phyloP scores from a whole-genome alignment of 176 grass and related monocot genomes.

The Dendrocalamus sinicus region DNA sequence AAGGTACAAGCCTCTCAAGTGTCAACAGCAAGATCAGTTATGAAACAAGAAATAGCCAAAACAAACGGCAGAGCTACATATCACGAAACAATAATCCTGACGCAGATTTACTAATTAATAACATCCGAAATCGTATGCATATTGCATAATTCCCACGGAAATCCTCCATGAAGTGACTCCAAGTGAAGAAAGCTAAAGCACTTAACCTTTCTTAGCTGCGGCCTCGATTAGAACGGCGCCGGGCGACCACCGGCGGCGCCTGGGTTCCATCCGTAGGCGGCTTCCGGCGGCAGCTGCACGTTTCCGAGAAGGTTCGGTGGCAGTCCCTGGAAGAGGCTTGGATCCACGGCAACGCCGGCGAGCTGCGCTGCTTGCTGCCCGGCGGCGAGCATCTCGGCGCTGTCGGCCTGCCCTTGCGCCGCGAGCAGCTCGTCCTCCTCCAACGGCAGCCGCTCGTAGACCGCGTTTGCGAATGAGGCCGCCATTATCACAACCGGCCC shows the following conservation, averaged over 20 bases:
- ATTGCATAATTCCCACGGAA: slow-evolving; percentile 56
- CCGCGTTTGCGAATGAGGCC: slow-evolving; percentile 77
- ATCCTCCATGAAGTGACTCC: slow-evolving; percentile 16
- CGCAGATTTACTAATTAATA: slow-evolving; percentile 28
- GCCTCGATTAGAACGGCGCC: slow-evolving; percentile 39
- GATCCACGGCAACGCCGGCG: slow-evolving; percentile 47
- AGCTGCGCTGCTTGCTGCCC: slow-evolving; percentile 55
- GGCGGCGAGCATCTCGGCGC: slow-evolving; percentile 43
- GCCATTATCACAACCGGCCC: slow-evolving; percentile 88
- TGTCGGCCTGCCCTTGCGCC: slow-evolving; percentile 50
- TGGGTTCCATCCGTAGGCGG: slow-evolving; percentile 56
- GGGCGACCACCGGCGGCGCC: slow-evolving; percentile 43
- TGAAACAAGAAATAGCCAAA: slow-evolving; percentile 38
- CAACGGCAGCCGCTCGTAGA: slow-evolving; percentile 78
- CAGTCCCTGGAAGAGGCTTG: slow-evolving; percentile 70
- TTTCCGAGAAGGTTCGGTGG: slow-evolving; percentile 81
- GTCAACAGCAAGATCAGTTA: slow-evolving; percentile 39
- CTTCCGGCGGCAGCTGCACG: slow-evolving; percentile 72
- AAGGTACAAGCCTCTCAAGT: slow-evolving; percentile 30
- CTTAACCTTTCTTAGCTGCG: slow-evolving; percentile 50
- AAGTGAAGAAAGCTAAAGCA: slow-evolving; percentile 46
- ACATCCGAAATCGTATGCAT: slow-evolving; percentile 49
- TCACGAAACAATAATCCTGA: slow-evolving; percentile 48
- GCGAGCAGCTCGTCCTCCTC: slow-evolving; percentile 76
- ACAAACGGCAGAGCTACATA: slow-evolving; percentile 41